Base-by-base conservation (phyloP, 2,329 filamentous ascomycete genomes). In the Pseudocercospora pini-densiflorae region DNA sequence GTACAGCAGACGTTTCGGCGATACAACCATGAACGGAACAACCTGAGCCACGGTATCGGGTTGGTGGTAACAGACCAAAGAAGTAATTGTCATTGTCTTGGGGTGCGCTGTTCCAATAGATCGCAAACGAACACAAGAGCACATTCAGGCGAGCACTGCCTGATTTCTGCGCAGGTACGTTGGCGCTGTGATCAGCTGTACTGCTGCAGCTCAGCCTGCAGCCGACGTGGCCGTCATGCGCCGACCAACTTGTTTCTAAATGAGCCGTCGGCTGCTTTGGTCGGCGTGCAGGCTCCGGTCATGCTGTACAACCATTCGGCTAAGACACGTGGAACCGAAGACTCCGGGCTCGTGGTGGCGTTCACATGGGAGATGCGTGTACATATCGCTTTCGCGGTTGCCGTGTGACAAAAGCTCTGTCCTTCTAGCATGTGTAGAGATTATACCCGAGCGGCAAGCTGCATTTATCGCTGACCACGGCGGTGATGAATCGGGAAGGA, bases 1-100 rank as follows among this genome's bases (percentile, higher is more conserved):
- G 88, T 99, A 93, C 83, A 88, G 90, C 4, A 86, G 83, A 73
- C 87, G 85, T 69, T 94, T 90, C 71, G 91, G 90, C 0, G 84
- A 92, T 67, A 86, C 89, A 45, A 61, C 62, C 40, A 59, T 59
- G 33, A 60, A 70, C 61, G 59, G 64, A 31, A 65, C 59, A 9
- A 51, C 19, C 24, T 71, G 63, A 71, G 59, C 59, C 62, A 54
- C 55, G 62, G 62, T 23, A 54, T 59, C 55, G 63, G 66, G 59
- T 36, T 47, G 53, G 62, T 57, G 33, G 33, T 36, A 27, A 23
- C 36, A 23, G 24, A 33, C 19, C 29, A 43, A 43, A 40, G 31
- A 12, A 43, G 55, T 23, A 43, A 58, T 58, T 58, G 36, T 59
- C 45, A 49, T 62, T 64, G 64, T 53, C 53, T 62, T 57, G 53